Percentiles rank a stretch among this genome's conserved stretches.
Conservation (phyloP, 192 early-diverging fungal species). For the Piromyces sp. region DNA sequence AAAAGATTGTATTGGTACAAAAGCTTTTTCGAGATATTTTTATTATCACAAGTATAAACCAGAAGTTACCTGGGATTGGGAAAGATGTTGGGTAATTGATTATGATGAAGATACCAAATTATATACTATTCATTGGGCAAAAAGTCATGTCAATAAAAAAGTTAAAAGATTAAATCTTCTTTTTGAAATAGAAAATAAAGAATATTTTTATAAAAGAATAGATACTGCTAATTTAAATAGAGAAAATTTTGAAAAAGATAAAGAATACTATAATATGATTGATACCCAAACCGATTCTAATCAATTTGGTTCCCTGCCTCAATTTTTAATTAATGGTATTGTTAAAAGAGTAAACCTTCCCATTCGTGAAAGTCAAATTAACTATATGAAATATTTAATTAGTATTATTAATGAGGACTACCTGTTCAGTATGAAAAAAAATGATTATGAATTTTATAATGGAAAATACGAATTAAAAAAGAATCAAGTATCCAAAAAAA, state of each 20-base stretch:
- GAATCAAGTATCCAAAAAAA: not conserved
- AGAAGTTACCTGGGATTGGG: not conserved
- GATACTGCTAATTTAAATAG: not conserved
- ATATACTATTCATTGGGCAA: not conserved
- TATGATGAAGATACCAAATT: not conserved
- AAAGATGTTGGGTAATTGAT: not conserved
- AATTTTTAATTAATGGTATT: not conserved
- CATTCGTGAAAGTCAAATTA: not conserved
- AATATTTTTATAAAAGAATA: not conserved
- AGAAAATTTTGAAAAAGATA: not conserved
- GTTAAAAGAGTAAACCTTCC: not conserved
- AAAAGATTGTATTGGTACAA: not conserved
- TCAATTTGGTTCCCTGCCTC: not conserved
- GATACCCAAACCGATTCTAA: not conserved
- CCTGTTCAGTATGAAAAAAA: not conserved
- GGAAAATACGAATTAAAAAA: not conserved
- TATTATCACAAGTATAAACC: not conserved
- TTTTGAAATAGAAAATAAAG: not conserved
- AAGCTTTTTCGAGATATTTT: not conserved
- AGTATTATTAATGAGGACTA: not conserved
- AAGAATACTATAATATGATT: not conserved
- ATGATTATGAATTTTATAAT: not conserved
- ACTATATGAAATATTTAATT: not conserved
- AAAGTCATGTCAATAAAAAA: not conserved
- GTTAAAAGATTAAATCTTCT: not conserved